Evolutionary conservation across 2,329 filamentous ascomycete species (phyloP), one percentile per base, ranked within the genome.

Genomic region (Paraconiothyrium sp.): DNA sequence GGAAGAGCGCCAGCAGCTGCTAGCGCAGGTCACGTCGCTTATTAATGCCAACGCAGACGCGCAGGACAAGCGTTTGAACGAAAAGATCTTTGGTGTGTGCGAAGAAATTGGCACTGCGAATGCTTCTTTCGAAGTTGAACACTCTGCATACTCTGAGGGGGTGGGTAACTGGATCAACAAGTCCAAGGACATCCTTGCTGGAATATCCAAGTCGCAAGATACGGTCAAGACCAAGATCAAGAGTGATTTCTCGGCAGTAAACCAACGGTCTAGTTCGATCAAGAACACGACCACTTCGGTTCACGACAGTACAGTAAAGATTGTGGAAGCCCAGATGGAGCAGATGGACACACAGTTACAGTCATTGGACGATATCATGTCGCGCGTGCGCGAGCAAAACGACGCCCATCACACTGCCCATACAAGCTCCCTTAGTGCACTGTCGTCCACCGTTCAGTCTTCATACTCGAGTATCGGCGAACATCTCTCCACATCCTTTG

Each of bases 341-440:
- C 92, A 97, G 68, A 90, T 99, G 74, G 90, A 92, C 63, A 86
- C 85, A n/a, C 93, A 98, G 78, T 94, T 99, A 87, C 88, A 89
- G 59, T 92, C 92, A 1, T 85, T 99, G 8, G 94, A 98, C 72
- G 92, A 94, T 67, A 97, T 97, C 70, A 93, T 98, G 43, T 86
- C 90, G 35, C 89, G 92, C 35, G 93, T 96, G 54, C 88, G 90
- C 62, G 87, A 87, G 1, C 91, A 96, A 72, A 98, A 97, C 76
- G 88, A 90, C 34, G 83, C 84, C 20, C 93, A 97, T 73, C 90
- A 95, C 75, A 84, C 88, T 30, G 85, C 86, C 30, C 92, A 96
- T 66, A 79, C 84, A 1, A 77, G 83, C n/a, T 91, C 89, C 1
- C 81, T 97, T n/a, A 80, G 85, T 37, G 80, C 80, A 10, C 84